Base-by-base conservation (phyloP, 495 filamentous ascomycete genomes). In the Penicillium longicatenatum region DNA sequence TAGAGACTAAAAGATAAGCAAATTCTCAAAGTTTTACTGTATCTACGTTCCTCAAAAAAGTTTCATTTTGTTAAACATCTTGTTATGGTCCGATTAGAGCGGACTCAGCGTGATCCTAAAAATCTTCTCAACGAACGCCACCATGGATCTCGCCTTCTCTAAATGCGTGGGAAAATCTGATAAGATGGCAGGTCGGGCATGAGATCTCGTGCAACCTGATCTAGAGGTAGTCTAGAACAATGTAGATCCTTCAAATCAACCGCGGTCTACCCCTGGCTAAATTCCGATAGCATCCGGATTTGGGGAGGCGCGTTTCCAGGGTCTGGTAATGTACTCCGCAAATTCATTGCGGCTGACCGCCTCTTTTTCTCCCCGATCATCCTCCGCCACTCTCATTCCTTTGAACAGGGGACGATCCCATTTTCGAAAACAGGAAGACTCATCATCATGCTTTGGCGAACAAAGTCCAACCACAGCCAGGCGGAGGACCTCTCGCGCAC, bases 361-460 rank as follows among this genome's bases (percentile, higher is more conserved):
- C 43, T 53, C 50, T 52, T 46, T 39, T 39, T 17, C 37, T 12
- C 31, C 30, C 50, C 17, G 19, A 39, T 29, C 42, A 14, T 24
- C 30, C 37, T 39, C 37, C 37, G 16, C 37, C 37, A 39, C 37
- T 17, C 3, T 35, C 31, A 9, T 35, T 35, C 12, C 8, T 16
- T 11, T 37, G 4, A 37, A 39, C 16, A 45, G 42, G 42, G 42
- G 42, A 45, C 42, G 17, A 39, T 39, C 37, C 37, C 31, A 35
- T 10, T 12, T n/a, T 49, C 24, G 7, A 30, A 30, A 49, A 19
- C 24, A 14, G 20, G 53, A 47, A 45, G n/a, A 52, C 29, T 39
- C 7, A 52, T 35, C 31, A 65, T 64, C 64, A 68, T 69, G 60
- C 61, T 77, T 52, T 77, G 74, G 74, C 63, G 70, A 21, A 70